Percentiles rank a stretch among this genome's conserved stretches.
phyloP scores from a whole-genome alignment of 2,329 filamentous ascomycete genomes.

The Curvularia eragrostidis region DNA sequence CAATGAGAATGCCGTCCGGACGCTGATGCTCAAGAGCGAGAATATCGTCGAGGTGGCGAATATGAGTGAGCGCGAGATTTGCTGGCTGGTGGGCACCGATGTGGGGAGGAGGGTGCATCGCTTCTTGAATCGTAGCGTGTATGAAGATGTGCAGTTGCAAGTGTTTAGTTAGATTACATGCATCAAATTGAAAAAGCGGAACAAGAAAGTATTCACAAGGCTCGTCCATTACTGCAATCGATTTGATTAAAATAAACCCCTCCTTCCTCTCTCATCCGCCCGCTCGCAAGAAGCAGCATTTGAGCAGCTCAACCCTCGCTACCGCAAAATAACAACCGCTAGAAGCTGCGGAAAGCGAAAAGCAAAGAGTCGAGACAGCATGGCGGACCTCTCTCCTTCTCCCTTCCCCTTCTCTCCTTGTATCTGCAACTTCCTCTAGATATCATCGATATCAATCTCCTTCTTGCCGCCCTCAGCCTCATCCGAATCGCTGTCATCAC shows the following conservation, averaged over 20 bases:
- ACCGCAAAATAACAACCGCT: constrained; percentile 22
- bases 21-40: constrained; percentile 73
- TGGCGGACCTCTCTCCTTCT: constrained; percentile 40
- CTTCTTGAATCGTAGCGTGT: constrained; percentile 77
- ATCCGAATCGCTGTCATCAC: constrained; percentile 61
- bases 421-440: constrained; percentile 68
- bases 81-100: constrained; percentile 76
- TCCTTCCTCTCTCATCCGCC: constrained; percentile 37
- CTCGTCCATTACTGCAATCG: not conserved
- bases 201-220: not conserved
- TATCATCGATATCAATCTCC: constrained; percentile 95
- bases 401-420: constrained; percentile 7
- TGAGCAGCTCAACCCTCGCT: constrained; percentile 42
- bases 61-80: constrained; percentile 76
- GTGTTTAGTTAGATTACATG: constrained; percentile 18
- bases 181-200: not conserved
- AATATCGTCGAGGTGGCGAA: constrained; percentile 86
- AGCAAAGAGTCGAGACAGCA: constrained; percentile 42
- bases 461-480: constrained; percentile 69
- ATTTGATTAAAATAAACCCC: not conserved
- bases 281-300: constrained; percentile 50
- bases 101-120: constrained; percentile 75
- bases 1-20: constrained; percentile 73
- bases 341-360: constrained; percentile 9
- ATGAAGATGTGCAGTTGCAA: constrained; percentile 40